Conservation (phyloP, 202 grass and related monocot genomes). For the Carex arenaria region DNA sequence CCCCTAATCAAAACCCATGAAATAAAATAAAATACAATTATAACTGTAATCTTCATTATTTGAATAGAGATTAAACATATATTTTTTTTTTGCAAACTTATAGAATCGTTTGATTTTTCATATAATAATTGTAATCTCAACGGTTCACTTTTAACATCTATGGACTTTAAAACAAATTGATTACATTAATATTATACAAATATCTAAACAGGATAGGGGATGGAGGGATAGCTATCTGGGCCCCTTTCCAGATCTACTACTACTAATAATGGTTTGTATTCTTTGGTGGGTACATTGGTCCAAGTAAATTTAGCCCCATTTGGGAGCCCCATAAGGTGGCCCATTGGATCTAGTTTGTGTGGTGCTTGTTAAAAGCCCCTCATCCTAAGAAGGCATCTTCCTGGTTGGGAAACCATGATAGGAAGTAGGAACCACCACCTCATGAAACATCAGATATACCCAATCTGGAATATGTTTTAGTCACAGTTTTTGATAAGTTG, state of each 20-base stretch:
- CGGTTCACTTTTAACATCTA: background rate
- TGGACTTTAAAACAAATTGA: background rate
- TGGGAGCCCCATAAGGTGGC: conserved; percentile 7
- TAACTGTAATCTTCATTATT: background rate
- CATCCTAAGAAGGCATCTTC: conserved; percentile 13
- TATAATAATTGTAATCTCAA: background rate
- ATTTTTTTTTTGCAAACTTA: background rate
- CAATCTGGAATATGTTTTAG: background rate
- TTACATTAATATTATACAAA: background rate
- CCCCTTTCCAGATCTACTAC: background rate
- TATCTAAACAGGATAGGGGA: background rate
- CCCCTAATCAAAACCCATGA: background rate
- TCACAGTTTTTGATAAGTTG: background rate
- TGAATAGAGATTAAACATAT: background rate
- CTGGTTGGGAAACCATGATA: conserved; percentile 11
- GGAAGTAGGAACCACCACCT: conserved; percentile 2
- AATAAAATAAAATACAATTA: background rate
- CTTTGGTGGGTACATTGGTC: conserved; percentile 21
- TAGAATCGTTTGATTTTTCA: background rate
- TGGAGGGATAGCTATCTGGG: background rate
- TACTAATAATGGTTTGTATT: background rate
- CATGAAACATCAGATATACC: background rate
- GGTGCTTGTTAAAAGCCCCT: conserved; percentile 20
- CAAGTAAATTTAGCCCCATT: background rate
- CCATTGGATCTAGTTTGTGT: conserved; percentile 23